Conservation (phyloP, 2,329 filamentous ascomycete species). For the Fusarium palustre region DNA sequence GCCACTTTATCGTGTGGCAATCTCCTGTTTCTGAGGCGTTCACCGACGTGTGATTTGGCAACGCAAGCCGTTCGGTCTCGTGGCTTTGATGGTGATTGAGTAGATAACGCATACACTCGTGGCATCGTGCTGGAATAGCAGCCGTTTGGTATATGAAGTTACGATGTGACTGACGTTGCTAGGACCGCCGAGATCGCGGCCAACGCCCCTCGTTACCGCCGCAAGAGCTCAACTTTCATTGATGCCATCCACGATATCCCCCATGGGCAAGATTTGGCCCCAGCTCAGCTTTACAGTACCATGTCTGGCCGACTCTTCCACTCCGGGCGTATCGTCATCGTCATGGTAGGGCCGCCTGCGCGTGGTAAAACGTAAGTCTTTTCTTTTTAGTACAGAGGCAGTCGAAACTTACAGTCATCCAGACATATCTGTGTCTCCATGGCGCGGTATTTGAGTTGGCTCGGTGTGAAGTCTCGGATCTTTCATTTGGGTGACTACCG, state of each 20-base stretch:
- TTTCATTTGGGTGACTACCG: slow-evolving; percentile 98
- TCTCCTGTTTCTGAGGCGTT: neutral
- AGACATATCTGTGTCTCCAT: slow-evolving; percentile 96
- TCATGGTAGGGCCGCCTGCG: slow-evolving; percentile 94
- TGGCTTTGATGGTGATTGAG: neutral
- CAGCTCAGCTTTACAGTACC: slow-evolving; percentile 96
- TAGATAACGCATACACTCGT: neutral
- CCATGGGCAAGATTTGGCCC: slow-evolving; percentile 84
- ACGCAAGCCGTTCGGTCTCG: neutral
- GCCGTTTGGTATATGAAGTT: neutral
- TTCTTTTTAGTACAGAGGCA: neutral
- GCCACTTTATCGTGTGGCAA: neutral
- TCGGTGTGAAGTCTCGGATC: slow-evolving; percentile 97
- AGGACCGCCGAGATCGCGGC: slow-evolving; percentile 93
- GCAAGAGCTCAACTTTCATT: slow-evolving; percentile 95
- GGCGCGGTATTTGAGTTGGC: slow-evolving; percentile 93
- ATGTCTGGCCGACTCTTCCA: slow-evolving; percentile 98
- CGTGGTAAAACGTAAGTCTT: slow-evolving; percentile 87
- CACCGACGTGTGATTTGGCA: neutral
- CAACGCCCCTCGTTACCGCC: slow-evolving; percentile 88
- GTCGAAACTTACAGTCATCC: slow-evolving; percentile 31
- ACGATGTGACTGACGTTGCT: slow-evolving; percentile 35
- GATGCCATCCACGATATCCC: slow-evolving; percentile 96
- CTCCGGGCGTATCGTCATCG: slow-evolving; percentile 95
- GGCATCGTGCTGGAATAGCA: neutral